Evolutionary conservation across 2,329 filamentous ascomycete species (phyloP), one percentile per base, ranked within the genome.

Genomic region (Grosmannia clavigera): DNA sequence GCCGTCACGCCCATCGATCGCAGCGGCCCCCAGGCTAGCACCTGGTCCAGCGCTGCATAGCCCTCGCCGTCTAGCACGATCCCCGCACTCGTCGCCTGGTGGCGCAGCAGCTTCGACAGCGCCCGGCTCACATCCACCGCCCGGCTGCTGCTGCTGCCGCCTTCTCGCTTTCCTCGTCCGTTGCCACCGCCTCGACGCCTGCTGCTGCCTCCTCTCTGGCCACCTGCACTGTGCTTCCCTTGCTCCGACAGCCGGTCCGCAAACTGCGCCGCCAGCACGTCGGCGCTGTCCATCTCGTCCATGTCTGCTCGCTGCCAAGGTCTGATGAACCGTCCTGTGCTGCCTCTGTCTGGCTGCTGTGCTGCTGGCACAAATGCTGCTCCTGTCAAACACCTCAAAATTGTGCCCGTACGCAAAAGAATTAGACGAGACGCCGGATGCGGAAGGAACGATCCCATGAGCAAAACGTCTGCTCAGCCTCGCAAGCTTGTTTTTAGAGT

Each of bases 1-100:
- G 96, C 81, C 0, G 86, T 88, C n/a, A 87, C 81, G 63, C 88
- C 79, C 11, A 95, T 78, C 4, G 81, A 83, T 64, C 81, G 82
- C 59, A 96, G 66, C 10, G 80, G 79, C 0, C 74, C 75, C 76
- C 78, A 84, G 62, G 74, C 71, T 52, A 84, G 73, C 69, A 86
- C 83, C 61, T 73, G 71, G 64, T 83, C 78, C 60, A 86, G 69
- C 53, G 75, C 72, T 51, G 82, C 83, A 68, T 75, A 86, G 0
- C 84, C 84, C 67, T 83, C 81, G 1, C 66, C 71, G 66, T 86
- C 82, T 9, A 86, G 75, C 66, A 70, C 66, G 55, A 86, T 75
- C 4, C 82, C 82, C 25, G 79, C 82, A 48, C 76, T 78, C 57
- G 72, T 71, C 10, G 81, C 81, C 71, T 82, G 80, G 64, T 84